phyloP scores from a whole-genome alignment of 2,329 filamentous ascomycete species.

The Phyllosticta citribraziliensis region DNA sequence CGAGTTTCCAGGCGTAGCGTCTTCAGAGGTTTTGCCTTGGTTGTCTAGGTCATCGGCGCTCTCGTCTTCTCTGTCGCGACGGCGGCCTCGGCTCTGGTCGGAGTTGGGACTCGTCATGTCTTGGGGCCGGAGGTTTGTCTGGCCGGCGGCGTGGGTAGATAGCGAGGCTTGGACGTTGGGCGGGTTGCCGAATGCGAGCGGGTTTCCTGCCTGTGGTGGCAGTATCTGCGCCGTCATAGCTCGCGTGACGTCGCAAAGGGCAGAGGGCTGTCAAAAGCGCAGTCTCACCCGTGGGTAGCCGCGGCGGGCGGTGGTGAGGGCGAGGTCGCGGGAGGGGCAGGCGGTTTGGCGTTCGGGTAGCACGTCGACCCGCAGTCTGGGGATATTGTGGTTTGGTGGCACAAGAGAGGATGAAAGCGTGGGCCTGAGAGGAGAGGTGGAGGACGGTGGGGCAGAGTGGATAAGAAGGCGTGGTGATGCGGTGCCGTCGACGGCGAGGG shows the following conservation, averaged over 20 bases:
- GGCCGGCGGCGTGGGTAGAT: neutral
- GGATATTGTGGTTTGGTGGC: neutral
- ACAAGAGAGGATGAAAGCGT: constrained; percentile 5
- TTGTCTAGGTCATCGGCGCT: constrained; percentile 20
- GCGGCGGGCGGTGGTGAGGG: neutral
- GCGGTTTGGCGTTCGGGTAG: constrained; percentile 1
- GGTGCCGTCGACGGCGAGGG: neutral
- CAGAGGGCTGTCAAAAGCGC: constrained; percentile 1
- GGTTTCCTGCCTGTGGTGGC: constrained; percentile 8
- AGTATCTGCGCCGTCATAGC: constrained; percentile 11
- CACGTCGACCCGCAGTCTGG: constrained; percentile 1
- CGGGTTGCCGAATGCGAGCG: constrained; percentile 7
- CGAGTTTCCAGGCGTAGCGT: constrained; percentile 19
- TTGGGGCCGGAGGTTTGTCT: neutral
- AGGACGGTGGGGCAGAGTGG: neutral
- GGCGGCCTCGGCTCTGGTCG: constrained; percentile 21
- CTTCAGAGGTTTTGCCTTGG: constrained; percentile 16
- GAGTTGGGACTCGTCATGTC: constrained; percentile 8
- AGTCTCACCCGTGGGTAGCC: constrained; percentile 8
- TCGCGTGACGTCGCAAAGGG: neutral
- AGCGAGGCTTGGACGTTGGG: neutral
- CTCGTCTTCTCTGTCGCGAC: constrained; percentile 27
- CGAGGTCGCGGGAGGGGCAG: neutral
- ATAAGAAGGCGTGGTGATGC: neutral
- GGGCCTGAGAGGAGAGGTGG: neutral